These are phyloP conservation scores for Populus hybrid DNA, from an alignment of 441 rosid genomes.

Conservation along the genomic window DNA sequence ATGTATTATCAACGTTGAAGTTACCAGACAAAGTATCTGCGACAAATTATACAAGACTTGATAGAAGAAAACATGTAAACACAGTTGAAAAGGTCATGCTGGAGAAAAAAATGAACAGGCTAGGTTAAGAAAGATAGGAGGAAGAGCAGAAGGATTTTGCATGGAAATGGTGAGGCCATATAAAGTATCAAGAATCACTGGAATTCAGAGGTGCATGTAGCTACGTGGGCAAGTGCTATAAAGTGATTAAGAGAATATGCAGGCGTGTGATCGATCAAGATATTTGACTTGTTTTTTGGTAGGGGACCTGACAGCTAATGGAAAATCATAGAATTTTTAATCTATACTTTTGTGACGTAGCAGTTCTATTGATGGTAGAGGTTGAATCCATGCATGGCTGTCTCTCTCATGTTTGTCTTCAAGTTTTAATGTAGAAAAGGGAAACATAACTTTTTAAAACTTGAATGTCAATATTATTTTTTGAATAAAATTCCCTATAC, in stretches of 20 bases:
- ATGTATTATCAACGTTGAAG: slow-evolving; percentile 47
- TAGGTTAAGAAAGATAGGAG: too few relatives aligned
- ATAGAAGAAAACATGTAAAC: neutral
- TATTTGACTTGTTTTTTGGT: neutral
- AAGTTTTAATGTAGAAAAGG: too few relatives aligned
- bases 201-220: too few relatives aligned
- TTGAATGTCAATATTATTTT: too few relatives aligned
- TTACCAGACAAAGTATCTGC: slow-evolving; percentile 21
- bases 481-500: too few relatives aligned
- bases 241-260: neutral
- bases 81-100: too few relatives aligned
- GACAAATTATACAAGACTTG: neutral
- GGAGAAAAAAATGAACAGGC: neutral
- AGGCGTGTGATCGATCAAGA: neutral
- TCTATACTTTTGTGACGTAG: too few relatives aligned
- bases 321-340: neutral
- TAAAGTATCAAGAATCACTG: neutral
- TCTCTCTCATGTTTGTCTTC: neutral
- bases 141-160: neutral
- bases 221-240: too few relatives aligned
- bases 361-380: neutral
- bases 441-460: too few relatives aligned
- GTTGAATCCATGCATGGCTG: neutral
- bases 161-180: neutral
- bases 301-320: neutral